Evolutionary conservation across 371 early-diverging fungal species (phyloP), one percentile per base, ranked within the genome.

Genomic region (Mortierella polycephala): DNA sequence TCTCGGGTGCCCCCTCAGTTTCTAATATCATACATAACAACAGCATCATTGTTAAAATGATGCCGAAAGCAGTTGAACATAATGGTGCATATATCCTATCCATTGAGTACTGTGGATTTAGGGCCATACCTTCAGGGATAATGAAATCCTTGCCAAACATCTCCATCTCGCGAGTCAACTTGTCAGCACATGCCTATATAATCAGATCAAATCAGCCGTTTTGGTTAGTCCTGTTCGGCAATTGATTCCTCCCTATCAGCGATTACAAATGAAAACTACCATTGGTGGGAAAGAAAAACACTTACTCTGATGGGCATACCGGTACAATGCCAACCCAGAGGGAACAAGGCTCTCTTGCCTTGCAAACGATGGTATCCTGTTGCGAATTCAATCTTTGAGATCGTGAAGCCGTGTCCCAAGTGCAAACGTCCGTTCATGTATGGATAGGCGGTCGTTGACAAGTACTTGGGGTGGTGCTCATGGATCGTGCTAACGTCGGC

Each of bases 381-480:
- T 20, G 96, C 92, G 83, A 99, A 99, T 76, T 99, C 99, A 61
- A 93, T 90, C 85, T 99, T 99, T 59, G 98, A 95, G 62, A 99
- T 81, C 2, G 98, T 94, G 84, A 99, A 99, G 53, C 97, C 92
- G 85, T 99, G 99, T 30, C 99, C 99, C 72, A 99, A 85, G 83
- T 99, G 99, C 50, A 99, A 88, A 75, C 94, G 91, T 54, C 99
- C 99, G 83, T 99, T 99, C 99, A 99, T 96, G 87, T 99, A 99
- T 53, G 99, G 99, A 83, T 93, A 99, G 18, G 99, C 97, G 84
- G 99, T 98, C 52, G 99, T 97, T 5, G 92, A 94, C 91, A 99
- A 93, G 87, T 87, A 99, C 84, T 99, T 99, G 75, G 93, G 94
- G 67, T 90, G 86, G 49, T 84, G 83, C 59, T 88, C 72, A 68